Base-by-base conservation (phyloP, 2,329 filamentous ascomycete species). In the Cytospora mali region DNA sequence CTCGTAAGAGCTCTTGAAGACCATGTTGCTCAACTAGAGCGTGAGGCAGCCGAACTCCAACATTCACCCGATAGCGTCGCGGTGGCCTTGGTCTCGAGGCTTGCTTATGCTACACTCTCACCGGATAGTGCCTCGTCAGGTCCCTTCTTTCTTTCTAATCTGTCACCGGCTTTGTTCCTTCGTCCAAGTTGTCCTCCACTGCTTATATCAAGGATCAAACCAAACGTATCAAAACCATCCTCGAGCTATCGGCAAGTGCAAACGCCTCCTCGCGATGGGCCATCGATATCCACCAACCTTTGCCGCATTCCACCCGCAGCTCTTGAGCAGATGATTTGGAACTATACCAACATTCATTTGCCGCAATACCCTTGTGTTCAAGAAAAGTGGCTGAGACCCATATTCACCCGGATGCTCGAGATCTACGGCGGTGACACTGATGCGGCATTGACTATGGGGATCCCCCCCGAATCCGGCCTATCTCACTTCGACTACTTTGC, bases 291-390 rank as follows among this genome's bases (percentile, higher is more conserved):
- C 14, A 56, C 58, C 2, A 61, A 61, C 4, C 51, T 61, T 35
- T 33, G 51, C 14, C 58, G 54, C 14, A 61, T 61, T 13, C 58
- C 58, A 18, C 52, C 51, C 4, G 52, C 39, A 33, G 58, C 58
- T 29, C 58, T 61, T 11, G 58, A 61, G 3, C 51, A 49, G 52
- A 56, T 61, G 58, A 56, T 61, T 16, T 55, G 58, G 51, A 56
- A 61, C 4, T 61, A 61, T 23, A 56, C 58, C 1, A 56, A 61
- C 52, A 61, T 61, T 3, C 58, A 61, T 7, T 39, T 61, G 6
- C 58, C 58, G 14, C 58, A 61, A 14, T 61, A 61, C n/a, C 58
- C 58, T 9, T 61, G 58, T 42, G 42, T 61, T 4, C 58, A 61
- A 23, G 58, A 61, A 23, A 50, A 61, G 7, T 61, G 58, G 58